Evolutionary conservation across 495 filamentous ascomycete species (phyloP), one percentile per base, ranked within the genome.

Genomic region (Podospora pseudopauciseta): DNA sequence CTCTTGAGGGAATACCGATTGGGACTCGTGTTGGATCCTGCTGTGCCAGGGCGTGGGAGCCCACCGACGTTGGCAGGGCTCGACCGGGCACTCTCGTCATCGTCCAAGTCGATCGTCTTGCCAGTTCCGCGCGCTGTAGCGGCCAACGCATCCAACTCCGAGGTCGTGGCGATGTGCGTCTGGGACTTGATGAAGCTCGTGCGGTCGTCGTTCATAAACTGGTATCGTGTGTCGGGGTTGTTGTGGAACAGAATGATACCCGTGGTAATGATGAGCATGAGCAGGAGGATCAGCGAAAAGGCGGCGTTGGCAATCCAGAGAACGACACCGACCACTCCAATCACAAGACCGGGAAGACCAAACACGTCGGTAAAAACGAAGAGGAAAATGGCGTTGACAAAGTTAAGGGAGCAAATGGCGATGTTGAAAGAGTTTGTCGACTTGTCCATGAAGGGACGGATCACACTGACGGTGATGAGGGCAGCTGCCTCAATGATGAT

Each of bases 361-460:
- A 95, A 93, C 26, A 96, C 85, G 65, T 89, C 84, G n/a, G 88
- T 91, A 78, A 94, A 94, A 62, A 96, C 84, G 30, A 96, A 81
- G 7, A 96, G 82, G 82, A 95, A 94, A 77, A 96, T 88, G 68
- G 88, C 86, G 77, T 96, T 97, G 76, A 97, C 75, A 76, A 98
- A 96, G 80, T 97, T 98, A 74, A 97, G 82, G 32, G 86, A 89
- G 65, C 86, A 89, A 74, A 99, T 98, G 65, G 94, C 84, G 70
- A 99, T 97, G 82, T 98, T 98, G 86, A 96, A 96, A 62, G 89
- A 87, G 77, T 99, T 99, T 68, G 94, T 97, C 81, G 93, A 95
- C 87, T 97, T 98, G 83, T 99, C 95, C 95, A 99, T 98, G 89
- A 93, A 99, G 6, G 95, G 95, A 55, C 92, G 89, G 72, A 97